Evolutionary conservation across 2,329 filamentous ascomycete genomes (phyloP).

Genomic region (Emergomyces orientalis): DNA sequence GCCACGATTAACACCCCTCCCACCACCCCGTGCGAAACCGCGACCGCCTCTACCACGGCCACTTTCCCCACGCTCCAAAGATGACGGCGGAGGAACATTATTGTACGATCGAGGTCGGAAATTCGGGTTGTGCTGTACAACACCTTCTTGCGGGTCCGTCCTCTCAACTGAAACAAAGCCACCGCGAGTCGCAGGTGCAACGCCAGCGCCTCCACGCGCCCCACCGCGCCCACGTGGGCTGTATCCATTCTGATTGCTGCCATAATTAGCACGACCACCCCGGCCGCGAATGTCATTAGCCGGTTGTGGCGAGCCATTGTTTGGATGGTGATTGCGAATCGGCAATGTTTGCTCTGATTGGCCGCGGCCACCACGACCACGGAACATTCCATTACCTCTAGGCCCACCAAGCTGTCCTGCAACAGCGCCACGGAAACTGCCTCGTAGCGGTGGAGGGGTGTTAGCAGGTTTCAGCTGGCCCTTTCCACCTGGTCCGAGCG

Average conservation of each 20-base stretch:
- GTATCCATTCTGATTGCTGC: conserved; percentile 3
- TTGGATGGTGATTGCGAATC: conserved; percentile 19
- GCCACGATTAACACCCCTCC: conserved; percentile 12
- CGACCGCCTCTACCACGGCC: conserved; percentile 18
- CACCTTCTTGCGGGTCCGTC: conserved; percentile 40
- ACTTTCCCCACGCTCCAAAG: conserved; percentile 24
- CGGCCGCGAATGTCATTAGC: conserved; percentile 8
- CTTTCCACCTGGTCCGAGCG: conserved; percentile 47
- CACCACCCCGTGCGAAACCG: conserved; percentile 11
- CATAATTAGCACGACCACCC: conserved; percentile 5
- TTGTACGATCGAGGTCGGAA: conserved; percentile 43
- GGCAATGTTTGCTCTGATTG: conserved; percentile 19
- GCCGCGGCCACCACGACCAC: conserved; percentile 32
- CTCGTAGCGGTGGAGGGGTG: conserved; percentile 48
- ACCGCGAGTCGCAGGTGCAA: conserved; percentile 14
- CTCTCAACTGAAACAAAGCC: conserved; percentile 33
- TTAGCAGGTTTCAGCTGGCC: conserved; percentile 51
- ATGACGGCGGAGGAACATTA: conserved; percentile 38
- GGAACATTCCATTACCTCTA: conserved; percentile 26
- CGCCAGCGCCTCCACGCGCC: not conserved
- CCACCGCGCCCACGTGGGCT: conserved; percentile 4
- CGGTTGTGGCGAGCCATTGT: conserved; percentile 2
- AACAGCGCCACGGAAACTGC: conserved; percentile 51
- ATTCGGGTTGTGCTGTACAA: conserved; percentile 44
- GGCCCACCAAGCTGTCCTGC: conserved; percentile 37